Evolutionary conservation across 768 basidiomycete species (phyloP).

Genomic region (Tricholoma furcatifolium): DNA sequence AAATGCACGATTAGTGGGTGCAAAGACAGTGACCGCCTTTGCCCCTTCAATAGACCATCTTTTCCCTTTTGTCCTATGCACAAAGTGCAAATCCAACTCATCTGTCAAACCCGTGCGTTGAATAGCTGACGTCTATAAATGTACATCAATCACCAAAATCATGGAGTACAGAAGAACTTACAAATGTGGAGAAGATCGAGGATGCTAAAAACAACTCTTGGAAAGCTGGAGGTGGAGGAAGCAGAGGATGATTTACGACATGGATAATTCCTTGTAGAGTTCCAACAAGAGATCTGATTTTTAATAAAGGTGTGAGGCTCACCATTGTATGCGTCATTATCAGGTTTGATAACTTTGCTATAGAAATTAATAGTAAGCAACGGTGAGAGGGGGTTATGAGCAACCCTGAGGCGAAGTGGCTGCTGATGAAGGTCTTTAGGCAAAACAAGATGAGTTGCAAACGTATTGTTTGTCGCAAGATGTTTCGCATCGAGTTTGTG

Average conservation of each 20-base stretch:
- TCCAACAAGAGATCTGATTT: not conserved
- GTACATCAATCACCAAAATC: too few species aligned
- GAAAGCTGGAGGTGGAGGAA: slow-evolving; percentile 54
- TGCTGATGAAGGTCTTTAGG: slow-evolving; percentile 41
- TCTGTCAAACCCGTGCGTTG: slow-evolving; percentile 49
- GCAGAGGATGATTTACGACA: slow-evolving; percentile 50
- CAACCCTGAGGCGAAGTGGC: slow-evolving; percentile 43
- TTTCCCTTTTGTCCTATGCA: slow-evolving; percentile 31
- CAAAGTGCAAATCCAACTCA: slow-evolving; percentile 44
- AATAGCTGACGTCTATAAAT: slow-evolving; percentile 49
- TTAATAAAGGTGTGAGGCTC: slow-evolving; percentile 2
- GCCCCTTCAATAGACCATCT: slow-evolving; percentile 43
- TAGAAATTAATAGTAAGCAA: slow-evolving; percentile 47
- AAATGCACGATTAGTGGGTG: slow-evolving; percentile 51
- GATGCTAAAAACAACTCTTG: slow-evolving; percentile 43
- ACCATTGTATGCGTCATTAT: slow-evolving; percentile 54
- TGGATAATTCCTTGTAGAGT: slow-evolving; percentile 44
- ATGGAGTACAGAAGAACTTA: slow-evolving; percentile 19
- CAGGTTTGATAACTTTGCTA: slow-evolving; percentile 37
- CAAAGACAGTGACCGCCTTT: slow-evolving; percentile 51
- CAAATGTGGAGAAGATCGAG: slow-evolving; percentile 47
- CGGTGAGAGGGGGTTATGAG: slow-evolving; percentile 30
- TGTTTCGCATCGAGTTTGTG: slow-evolving; percentile 31
- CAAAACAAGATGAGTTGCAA: slow-evolving; percentile 44
- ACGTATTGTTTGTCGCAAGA: slow-evolving; percentile 54